Conservation (phyloP, 345 rosid genomes). For the Gossypium turneri region DNA sequence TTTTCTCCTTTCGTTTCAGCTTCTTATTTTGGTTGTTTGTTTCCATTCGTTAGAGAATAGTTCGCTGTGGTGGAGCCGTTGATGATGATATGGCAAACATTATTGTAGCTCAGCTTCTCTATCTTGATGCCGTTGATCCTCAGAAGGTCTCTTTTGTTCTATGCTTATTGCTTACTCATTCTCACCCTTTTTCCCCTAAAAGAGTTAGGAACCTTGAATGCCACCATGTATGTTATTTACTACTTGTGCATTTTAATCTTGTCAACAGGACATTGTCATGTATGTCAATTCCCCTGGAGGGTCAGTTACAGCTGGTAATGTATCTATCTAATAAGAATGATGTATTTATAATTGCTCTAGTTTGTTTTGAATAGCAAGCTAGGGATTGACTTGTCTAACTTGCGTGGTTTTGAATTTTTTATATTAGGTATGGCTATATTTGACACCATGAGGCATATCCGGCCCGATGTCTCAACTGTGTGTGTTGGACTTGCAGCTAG, state of each 20-base stretch:
- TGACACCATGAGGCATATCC: constrained; percentile 93
- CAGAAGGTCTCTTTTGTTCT: constrained; percentile 49
- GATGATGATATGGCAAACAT: constrained; percentile 97
- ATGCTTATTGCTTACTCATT: background rate
- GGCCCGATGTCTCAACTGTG: constrained; percentile 91
- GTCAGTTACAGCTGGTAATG: constrained; percentile 93
- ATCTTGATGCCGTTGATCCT: constrained; percentile 95
- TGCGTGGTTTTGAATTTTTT: constrained; percentile 16
- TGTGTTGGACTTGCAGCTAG: constrained; percentile 99
- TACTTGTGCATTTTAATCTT: constrained; percentile 9
- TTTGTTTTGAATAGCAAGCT: background rate
- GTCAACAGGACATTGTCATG: constrained; percentile 85
- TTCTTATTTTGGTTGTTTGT: constrained; percentile 18
- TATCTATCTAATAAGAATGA: constrained; percentile 4
- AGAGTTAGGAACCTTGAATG: background rate
- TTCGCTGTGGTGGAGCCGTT: constrained; percentile 96
- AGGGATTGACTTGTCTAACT: constrained; percentile 10
- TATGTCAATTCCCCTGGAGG: constrained; percentile 99
- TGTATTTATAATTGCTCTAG: constrained; percentile 1
- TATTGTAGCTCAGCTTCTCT: constrained; percentile 92
- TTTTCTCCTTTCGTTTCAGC: constrained; percentile 8
- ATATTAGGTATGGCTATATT: constrained; percentile 87
- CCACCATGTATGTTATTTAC: constrained; percentile 4
- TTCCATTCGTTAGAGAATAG: constrained; percentile 60
- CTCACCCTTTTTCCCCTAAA: background rate